phyloP scores from a whole-genome alignment of 1,284 basidiomycete species.

The Apiotrichum gamsii region DNA sequence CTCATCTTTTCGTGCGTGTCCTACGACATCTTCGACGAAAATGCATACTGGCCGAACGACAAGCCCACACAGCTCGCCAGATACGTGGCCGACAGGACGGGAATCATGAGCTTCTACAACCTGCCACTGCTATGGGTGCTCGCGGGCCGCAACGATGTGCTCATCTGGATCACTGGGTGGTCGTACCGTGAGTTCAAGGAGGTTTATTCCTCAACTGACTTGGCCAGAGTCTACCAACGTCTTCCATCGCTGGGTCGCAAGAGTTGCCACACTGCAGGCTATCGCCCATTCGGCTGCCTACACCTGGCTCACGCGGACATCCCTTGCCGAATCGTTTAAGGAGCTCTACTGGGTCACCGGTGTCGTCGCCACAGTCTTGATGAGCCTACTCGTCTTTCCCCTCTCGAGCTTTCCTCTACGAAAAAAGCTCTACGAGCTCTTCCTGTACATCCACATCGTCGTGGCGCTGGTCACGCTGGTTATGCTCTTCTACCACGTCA shows the following conservation, averaged over 20 bases:
- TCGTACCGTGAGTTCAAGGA: constrained; percentile 18
- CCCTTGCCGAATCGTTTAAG: constrained; percentile 2
- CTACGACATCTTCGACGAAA: constrained; percentile 53
- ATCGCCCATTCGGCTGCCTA: constrained; percentile 22
- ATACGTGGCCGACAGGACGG: constrained; percentile 25
- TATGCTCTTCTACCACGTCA: constrained; percentile 25
- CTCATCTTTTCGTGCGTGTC: constrained; percentile 44
- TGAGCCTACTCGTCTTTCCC: constrained; percentile 17
- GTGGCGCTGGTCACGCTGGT: constrained; percentile 20
- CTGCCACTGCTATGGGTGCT: constrained; percentile 21
- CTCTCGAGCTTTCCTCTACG: constrained; percentile 24
- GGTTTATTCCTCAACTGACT: too few relatives aligned
- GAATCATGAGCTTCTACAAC: constrained; percentile 30
- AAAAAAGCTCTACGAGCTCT: constrained; percentile 23
- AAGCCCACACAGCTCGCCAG: constrained; percentile 12
- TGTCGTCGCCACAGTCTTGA: constrained; percentile 18
- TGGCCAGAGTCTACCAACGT: constrained; percentile 15
- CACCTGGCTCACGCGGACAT: constrained; percentile 8
- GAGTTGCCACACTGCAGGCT: constrained; percentile 20
- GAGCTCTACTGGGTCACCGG: constrained; percentile 21
- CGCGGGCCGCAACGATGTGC: constrained; percentile 27
- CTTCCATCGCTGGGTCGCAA: constrained; percentile 29
- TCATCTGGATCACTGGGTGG: constrained; percentile 35
- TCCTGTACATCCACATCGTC: constrained; percentile 27
- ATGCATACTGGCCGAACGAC: constrained; percentile 14